These are phyloP conservation scores for Calonectria honghensis DNA, from an alignment of 2,329 filamentous ascomycete genomes.

Conservation along the genomic window DNA sequence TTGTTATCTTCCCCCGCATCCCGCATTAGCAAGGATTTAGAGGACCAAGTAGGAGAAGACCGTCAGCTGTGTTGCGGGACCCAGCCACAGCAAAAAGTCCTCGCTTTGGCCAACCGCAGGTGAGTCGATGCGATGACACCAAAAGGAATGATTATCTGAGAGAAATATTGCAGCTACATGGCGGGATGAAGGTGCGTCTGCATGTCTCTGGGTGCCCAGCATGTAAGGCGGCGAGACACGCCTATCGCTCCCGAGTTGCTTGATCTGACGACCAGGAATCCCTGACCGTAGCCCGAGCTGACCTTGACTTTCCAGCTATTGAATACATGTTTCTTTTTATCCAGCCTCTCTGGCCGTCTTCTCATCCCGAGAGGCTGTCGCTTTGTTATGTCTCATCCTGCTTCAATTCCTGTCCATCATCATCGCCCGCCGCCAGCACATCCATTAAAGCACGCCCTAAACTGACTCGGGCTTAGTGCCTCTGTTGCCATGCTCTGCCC, in stretches of 20 bases:
- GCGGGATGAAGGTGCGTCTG: constrained; percentile 4
- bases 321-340: constrained; percentile 7
- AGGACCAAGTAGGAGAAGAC: background rate
- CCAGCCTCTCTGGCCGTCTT: background rate
- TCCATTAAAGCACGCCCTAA: background rate
- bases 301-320: background rate
- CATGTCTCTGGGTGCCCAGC: background rate
- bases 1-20: constrained; percentile 22
- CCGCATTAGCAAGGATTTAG: constrained; percentile 9
- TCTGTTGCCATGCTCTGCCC: constrained; percentile 21
- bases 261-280: constrained; percentile 9
- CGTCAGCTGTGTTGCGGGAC: constrained; percentile 16
- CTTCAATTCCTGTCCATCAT: background rate
- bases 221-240: constrained; percentile 25
- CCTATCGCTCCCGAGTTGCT: constrained; percentile 11
- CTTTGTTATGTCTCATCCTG: background rate
- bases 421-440: constrained; percentile 1
- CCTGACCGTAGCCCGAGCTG: background rate
- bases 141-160: constrained; percentile 8
- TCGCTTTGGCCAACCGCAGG: constrained; percentile 1
- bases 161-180: constrained; percentile 18
- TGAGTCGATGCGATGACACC: constrained; percentile 16
- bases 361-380: background rate
- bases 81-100: constrained; percentile 5
- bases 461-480: constrained; percentile 5